Percentiles rank a stretch among this genome's conserved stretches.
Evolutionary conservation across 768 basidiomycete genomes (phyloP).

Genomic region (Leccinellum rugosiceps): DNA sequence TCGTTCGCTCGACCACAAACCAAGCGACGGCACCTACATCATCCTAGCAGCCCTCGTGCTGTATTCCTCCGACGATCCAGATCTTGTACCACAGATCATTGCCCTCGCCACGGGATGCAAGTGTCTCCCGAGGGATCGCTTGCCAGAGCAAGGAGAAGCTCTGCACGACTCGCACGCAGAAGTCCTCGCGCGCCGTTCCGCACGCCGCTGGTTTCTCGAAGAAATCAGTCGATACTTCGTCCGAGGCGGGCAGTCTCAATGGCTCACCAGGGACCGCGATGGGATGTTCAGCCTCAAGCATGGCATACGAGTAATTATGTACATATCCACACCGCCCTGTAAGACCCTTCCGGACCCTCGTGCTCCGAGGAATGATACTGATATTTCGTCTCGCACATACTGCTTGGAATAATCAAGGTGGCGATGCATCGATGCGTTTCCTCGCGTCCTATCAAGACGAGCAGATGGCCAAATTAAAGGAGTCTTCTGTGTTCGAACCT

Average conservation of each 20-base stretch:
- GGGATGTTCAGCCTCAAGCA: constrained; percentile 45
- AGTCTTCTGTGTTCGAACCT: constrained; percentile 36
- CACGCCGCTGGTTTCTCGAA: constrained; percentile 74
- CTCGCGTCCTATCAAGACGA: constrained; percentile 74
- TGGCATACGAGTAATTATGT: constrained; percentile 58
- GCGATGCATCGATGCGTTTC: constrained; percentile 82
- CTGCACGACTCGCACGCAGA: constrained; percentile 93
- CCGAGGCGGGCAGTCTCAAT: constrained; percentile 39
- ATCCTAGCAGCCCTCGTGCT: constrained; percentile 59
- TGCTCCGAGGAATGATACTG: neutral
- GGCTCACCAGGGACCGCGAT: constrained; percentile 41
- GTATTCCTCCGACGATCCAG: constrained; percentile 27
- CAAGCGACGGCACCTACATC: constrained; percentile 57
- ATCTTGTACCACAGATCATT: constrained; percentile 46
- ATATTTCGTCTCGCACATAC: neutral
- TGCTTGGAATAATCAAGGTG: constrained; percentile 52
- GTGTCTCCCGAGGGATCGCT: constrained; percentile 62
- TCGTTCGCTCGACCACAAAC: constrained; percentile 43
- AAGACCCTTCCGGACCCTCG: constrained; percentile 27
- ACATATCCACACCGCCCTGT: constrained; percentile 72
- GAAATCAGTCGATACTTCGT: constrained; percentile 43
- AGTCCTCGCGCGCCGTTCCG: constrained; percentile 79
- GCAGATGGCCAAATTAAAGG: constrained; percentile 68
- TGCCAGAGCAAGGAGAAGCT: constrained; percentile 70
- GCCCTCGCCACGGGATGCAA: constrained; percentile 83